phyloP scores from a whole-genome alignment of 352 stramenopile species.

The Phytophthora sp. region DNA sequence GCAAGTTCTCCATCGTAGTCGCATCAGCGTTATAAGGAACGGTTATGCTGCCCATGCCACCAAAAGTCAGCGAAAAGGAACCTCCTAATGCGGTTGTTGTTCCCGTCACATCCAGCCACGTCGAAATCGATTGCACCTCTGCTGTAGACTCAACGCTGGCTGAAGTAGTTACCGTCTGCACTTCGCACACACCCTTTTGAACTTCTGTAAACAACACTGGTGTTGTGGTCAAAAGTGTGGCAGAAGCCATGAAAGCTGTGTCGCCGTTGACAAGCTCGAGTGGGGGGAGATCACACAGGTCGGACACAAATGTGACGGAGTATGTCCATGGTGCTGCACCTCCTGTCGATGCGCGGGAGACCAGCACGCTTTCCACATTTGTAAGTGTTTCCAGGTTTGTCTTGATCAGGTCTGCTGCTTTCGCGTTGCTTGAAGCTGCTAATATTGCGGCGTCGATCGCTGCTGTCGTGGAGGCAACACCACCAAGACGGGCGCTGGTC shows the following conservation, averaged over 20 bases:
- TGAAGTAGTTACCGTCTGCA: slow-evolving; percentile 94
- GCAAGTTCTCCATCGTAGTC: slow-evolving; percentile 52
- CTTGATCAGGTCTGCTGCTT: slow-evolving; percentile 80
- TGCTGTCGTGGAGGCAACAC: slow-evolving; percentile 49
- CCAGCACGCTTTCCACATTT: slow-evolving; percentile 86
- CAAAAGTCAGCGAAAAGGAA: slow-evolving; percentile 72
- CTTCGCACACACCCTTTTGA: slow-evolving; percentile 91
- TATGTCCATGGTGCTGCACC: slow-evolving; percentile 62
- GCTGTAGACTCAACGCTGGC: slow-evolving; percentile 89
- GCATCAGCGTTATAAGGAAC: slow-evolving; percentile 47
- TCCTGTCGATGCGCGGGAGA: slow-evolving; percentile 56
- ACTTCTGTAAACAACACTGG: slow-evolving; percentile 62
- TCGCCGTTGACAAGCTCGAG: slow-evolving; percentile 68
- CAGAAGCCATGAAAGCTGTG: slow-evolving; percentile 45
- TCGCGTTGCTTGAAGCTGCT: slow-evolving; percentile 40
- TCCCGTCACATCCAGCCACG: slow-evolving; percentile 63
- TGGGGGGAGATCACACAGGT: slow-evolving; percentile 83
- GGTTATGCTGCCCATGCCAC: slow-evolving; percentile 47
- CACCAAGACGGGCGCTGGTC: slow-evolving; percentile 51
- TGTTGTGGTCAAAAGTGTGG: slow-evolving; percentile 38
- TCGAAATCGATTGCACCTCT: slow-evolving; percentile 90
- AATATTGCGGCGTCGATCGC: slow-evolving; percentile 53
- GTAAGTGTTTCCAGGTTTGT: slow-evolving; percentile 77
- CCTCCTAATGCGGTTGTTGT: slow-evolving; percentile 48
- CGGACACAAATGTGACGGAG: slow-evolving; percentile 86